Percentiles rank a stretch among this genome's conserved stretches.
Conservation (phyloP, 1,284 basidiomycete genomes). For the Trichosporon sp. region DNA sequence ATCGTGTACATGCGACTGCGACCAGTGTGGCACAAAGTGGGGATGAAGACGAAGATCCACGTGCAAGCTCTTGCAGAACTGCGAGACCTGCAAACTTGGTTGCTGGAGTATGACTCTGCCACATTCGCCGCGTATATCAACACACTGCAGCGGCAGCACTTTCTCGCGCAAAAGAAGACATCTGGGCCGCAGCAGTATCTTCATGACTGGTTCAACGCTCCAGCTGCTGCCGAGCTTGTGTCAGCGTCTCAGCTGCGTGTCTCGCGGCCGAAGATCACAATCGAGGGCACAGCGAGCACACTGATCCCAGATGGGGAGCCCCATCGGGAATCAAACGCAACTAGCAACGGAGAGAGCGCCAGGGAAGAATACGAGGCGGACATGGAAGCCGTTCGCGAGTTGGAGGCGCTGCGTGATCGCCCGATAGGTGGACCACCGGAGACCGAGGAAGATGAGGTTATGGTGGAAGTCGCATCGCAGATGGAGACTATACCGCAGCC, state of each 20-base stretch:
- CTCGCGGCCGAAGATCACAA: conserved; percentile 36
- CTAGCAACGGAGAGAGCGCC: conserved; percentile 20
- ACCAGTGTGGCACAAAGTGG: conserved; percentile 94
- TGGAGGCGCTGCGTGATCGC: conserved; percentile 19
- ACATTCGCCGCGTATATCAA: conserved; percentile 90
- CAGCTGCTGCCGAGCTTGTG: conserved; percentile 84
- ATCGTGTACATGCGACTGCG: conserved; percentile 85
- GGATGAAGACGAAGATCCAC: conserved; percentile 82
- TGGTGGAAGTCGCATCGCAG: conserved; percentile 42
- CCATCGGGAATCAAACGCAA: conserved; percentile 13
- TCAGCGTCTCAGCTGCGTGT: conserved; percentile 42
- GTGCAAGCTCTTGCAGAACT: conserved; percentile 83
- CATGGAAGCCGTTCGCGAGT: conserved; percentile 36
- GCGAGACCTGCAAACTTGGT: conserved; percentile 77
- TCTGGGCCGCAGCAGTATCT: conserved; percentile 37
- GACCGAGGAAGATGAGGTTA: conserved; percentile 38
- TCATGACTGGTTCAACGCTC: conserved; percentile 46
- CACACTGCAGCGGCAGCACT: conserved; percentile 56
- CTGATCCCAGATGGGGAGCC: conserved; percentile 45
- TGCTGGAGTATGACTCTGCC: conserved; percentile 85
- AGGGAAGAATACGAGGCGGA: conserved; percentile 37
- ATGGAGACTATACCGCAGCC: conserved; percentile 30
- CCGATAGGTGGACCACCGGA: conserved; percentile 18
- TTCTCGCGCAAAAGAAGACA: conserved; percentile 37
- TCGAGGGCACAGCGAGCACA: conserved; percentile 63